Evolutionary conservation across 768 basidiomycete genomes (phyloP).

Genomic region (Podaxis carcinomalis): DNA sequence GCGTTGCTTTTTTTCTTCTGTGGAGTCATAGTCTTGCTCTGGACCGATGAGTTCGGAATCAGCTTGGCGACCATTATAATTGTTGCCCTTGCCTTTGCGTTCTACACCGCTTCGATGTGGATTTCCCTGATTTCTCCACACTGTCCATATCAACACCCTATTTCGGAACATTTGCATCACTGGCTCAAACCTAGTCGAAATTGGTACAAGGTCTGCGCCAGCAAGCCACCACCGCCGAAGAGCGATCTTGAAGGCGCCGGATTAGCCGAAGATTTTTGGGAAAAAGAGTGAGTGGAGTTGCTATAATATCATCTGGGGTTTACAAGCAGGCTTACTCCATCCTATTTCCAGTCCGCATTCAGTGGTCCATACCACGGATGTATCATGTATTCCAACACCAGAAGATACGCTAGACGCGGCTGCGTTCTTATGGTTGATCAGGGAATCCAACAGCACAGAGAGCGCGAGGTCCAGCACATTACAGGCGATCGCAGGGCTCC

Average conservation of each 20-base stretch:
- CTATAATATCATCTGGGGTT: background rate
- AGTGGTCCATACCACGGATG: background rate
- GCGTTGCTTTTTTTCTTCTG: constrained; percentile 39
- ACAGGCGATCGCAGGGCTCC: constrained; percentile 34
- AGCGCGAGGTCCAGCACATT: constrained; percentile 21
- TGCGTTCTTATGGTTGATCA: constrained; percentile 34
- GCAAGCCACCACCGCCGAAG: background rate
- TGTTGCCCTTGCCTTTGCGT: constrained; percentile 29
- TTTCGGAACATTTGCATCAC: constrained; percentile 29
- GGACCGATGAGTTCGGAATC: constrained; percentile 30
- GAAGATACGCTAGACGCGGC: constrained; percentile 33
- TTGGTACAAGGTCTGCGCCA: background rate
- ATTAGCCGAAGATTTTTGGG: background rate
- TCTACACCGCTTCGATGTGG: constrained; percentile 34
- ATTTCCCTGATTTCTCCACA: constrained; percentile 34
- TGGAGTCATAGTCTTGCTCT: constrained; percentile 36
- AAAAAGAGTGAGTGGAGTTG: background rate
- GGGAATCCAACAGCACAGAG: constrained; percentile 28
- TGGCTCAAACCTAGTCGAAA: constrained; percentile 11
- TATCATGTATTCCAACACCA: background rate
- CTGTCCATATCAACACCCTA: constrained; percentile 38
- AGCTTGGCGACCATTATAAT: constrained; percentile 30
- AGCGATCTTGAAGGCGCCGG: background rate
- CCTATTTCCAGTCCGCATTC: background rate
- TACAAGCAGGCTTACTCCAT: background rate